phyloP scores from a whole-genome alignment of 257 asterid genomes.

The Voacanga thouarsii region DNA sequence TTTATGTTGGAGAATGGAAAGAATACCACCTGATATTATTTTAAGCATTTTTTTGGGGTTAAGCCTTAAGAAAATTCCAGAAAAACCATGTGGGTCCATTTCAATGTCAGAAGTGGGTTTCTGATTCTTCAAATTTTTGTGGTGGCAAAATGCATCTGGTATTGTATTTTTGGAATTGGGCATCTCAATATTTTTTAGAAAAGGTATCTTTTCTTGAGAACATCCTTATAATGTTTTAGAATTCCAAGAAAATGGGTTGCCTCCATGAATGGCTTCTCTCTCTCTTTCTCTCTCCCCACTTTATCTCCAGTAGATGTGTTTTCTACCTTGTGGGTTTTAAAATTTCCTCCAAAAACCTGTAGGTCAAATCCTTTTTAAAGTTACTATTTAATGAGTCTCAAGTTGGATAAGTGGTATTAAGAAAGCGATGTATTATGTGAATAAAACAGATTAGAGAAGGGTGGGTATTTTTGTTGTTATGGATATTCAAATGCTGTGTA shows the following conservation, averaged over 20 bases:
- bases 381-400: background rate
- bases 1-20: no score
- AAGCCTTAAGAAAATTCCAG: background rate
- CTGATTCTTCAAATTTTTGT: background rate
- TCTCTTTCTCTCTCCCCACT: no score
- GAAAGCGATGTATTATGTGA: background rate
- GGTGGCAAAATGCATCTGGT: background rate
- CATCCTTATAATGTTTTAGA: background rate
- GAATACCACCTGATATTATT: background rate
- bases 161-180: background rate
- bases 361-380: background rate
- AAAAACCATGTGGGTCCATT: background rate
- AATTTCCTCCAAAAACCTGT: background rate
- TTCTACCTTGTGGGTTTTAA: background rate
- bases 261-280: background rate
- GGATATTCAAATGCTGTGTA: no score
- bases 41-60: background rate
- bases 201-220: background rate
- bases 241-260: background rate
- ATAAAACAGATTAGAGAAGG: no score
- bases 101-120: background rate
- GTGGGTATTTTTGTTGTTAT: background rate
- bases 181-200: background rate
- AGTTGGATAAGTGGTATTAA: background rate
- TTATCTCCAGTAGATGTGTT: background rate